phyloP scores from a whole-genome alignment of 331 rosid genomes.

The Stylosanthes scabra region DNA sequence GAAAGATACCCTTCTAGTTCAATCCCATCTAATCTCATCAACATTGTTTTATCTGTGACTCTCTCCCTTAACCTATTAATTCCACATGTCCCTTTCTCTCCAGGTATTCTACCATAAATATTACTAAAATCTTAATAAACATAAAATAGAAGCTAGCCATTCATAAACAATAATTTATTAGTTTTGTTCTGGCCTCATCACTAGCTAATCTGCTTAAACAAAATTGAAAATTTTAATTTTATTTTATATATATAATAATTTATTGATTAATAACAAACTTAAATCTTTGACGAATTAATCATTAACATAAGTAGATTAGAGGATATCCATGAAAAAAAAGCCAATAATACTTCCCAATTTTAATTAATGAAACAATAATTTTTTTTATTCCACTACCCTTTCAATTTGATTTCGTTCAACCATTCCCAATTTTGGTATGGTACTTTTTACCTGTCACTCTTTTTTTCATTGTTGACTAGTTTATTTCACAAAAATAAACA shows the following conservation, averaged over 20 bases:
- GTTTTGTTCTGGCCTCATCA: neutral
- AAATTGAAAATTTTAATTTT: too few relatives aligned
- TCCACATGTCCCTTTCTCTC: slow-evolving; percentile 52
- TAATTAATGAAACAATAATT: too few relatives aligned
- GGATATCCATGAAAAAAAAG: too few relatives aligned
- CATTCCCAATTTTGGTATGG: neutral
- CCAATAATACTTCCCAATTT: too few relatives aligned
- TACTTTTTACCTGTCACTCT: neutral
- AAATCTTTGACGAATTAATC: too few relatives aligned
- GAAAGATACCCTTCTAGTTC: slow-evolving; percentile 35
- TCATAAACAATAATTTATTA: neutral
- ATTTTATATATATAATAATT: too few relatives aligned
- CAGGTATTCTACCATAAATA: neutral
- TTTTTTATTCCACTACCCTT: too few relatives aligned
- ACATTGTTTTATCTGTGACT: slow-evolving; percentile 33
- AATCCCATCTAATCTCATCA: slow-evolving; percentile 39
- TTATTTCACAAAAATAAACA: neutral
- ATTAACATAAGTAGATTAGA: too few relatives aligned
- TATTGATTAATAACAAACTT: too few relatives aligned
- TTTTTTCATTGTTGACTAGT: slow-evolving; percentile 2
- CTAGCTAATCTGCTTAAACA: too few relatives aligned
- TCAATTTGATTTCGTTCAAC: slow-evolving; percentile 5
- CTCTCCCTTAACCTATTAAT: slow-evolving; percentile 31
- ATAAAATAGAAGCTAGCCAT: neutral
- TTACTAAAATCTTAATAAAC: neutral